Base-by-base conservation (phyloP, 179 eudicot species). In the Camellia oleifera region DNA sequence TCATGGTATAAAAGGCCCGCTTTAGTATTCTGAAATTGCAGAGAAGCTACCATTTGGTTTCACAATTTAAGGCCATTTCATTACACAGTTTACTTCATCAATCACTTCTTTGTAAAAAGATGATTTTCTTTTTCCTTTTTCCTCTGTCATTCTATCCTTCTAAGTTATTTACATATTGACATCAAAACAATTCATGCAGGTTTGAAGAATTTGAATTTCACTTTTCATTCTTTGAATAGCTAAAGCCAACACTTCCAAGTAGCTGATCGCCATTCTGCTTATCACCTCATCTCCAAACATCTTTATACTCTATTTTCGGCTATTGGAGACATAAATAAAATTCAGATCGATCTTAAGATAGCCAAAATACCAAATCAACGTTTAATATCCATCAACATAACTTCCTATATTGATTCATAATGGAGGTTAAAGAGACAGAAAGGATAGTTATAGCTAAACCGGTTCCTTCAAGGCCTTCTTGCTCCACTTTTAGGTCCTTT, bases 391-490 rank as follows among this genome's bases (percentile, higher is more conserved):
- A 7, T 48, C 15, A 3, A 40, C 57, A 52, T 56, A 18, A 52
- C 26, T 57, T 20, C 50, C 54, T 4, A 18, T 9, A 40, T 11
- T 71, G 32, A 74, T 46, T 46, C 7, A 78, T 56, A 42, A 92
- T 92, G 97, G 94, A 94, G 81, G 46, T 89, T 32, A 88, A 90
- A 50, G 93, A 88, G 64, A 74, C 80, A 8, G 94, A 90, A 48
- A 89, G 85, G 85, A 80, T 82, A 44, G 89, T 88, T 12, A 82
- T 96, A 79, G 84, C 89, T 69, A 96, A 90, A 84, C 99, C 99
- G 3, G 91, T 96, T 63, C 93, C 99, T 79, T 89, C 94, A 77
- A 90, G 95, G 84, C 99, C 99, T 65, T 79, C 83, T 14, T 77
- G 80, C 80, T 83, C 97, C 72, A 82, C 75, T 61, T 92, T 85